Percentiles rank a stretch among this genome's conserved stretches.
Conservation (phyloP, 441 rosid genomes). For the Eruca vesicaria region DNA sequence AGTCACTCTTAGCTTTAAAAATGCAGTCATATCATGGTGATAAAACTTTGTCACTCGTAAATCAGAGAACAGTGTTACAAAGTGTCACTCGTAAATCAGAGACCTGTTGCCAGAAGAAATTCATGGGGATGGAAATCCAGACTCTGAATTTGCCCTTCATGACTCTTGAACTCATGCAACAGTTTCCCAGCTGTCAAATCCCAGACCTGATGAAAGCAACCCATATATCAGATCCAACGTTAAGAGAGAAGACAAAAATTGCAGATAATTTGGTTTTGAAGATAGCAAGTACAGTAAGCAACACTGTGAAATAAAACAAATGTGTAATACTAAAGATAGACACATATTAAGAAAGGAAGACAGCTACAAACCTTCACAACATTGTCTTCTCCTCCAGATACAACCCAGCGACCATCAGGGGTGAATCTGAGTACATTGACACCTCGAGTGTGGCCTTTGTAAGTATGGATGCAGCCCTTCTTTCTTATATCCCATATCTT, state of each 20-base stretch:
- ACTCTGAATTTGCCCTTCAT: slow-evolving; percentile 93
- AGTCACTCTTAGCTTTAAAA: background rate
- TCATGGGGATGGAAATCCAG: slow-evolving; percentile 98
- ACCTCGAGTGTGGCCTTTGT: slow-evolving; percentile 98
- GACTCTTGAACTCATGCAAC: slow-evolving; percentile 91
- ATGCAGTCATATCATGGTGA: background rate
- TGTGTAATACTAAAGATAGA: background rate
- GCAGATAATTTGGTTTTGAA: background rate
- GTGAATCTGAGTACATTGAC: slow-evolving; percentile 96
- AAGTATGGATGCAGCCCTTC: slow-evolving; percentile 97
- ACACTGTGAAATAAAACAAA: slow-evolving; percentile 3
- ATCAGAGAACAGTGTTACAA: background rate
- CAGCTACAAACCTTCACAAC: slow-evolving; percentile 71
- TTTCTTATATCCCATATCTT: slow-evolving; percentile 99
- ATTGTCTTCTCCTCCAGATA: slow-evolving; percentile 98
- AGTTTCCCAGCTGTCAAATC: slow-evolving; percentile 99
- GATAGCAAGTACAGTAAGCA: slow-evolving; percentile 15
- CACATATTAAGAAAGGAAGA: slow-evolving; percentile 20
- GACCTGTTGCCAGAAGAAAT: slow-evolving; percentile 96
- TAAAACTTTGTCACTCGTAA: background rate
- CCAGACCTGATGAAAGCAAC: slow-evolving; percentile 66
- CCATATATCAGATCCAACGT: background rate
- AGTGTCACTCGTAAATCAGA: slow-evolving; percentile 21
- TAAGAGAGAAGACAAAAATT: background rate
- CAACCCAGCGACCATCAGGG: slow-evolving; percentile 99